Base-by-base conservation (phyloP, 2,329 filamentous ascomycete genomes). In the Trichoderma guizhouense region DNA sequence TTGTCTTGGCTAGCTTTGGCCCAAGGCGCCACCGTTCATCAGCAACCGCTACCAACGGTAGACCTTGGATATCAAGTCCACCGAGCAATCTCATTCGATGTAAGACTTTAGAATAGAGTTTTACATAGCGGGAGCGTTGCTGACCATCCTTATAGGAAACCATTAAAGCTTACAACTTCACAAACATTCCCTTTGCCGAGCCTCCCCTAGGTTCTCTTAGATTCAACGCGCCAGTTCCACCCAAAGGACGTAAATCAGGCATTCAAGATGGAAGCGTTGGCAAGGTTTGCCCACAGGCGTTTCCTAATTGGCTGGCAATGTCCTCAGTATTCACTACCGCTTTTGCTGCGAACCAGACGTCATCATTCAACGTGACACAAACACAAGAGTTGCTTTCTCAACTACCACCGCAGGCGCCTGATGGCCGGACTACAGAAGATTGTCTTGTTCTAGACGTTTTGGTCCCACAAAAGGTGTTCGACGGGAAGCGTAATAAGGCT, bases 61-160 rank as follows among this genome's bases (percentile, higher is more conserved):
- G 70, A 72, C 6, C 65, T 72, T 24, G 64, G 55, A 14, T 72
- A 72, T 39, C 70, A 72, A 34, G 65, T 72, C 24, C 70, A 72
- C 12, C 70, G 70, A 8, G 70, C 65, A 14, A 69, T 72, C 39
- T 72, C 70, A 36, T 72, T 63, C 14, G 58, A 69, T 57, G 64
- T 72, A 55, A n/a, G 65, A 3, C 6, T 26, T 11, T 9, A 4
- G 1, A 34, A 32, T 26, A 30, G 21, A 21, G 12, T 32, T 12
- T 12, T 9, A 39, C n/a, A 3, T 34, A 12, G 11, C n/a, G 3
- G 15, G 7, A 7, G 28, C 11, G 36, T 34, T 53, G 21, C 24
- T 68, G 30, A 69, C 11, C 14, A 12, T 15, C 5, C 7, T 7
- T 2, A 34, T 5, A 72, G 65, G 30, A 68, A 32, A 69, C 64